Conservation (phyloP, 116 monocot species). For the Iris pallida region DNA sequence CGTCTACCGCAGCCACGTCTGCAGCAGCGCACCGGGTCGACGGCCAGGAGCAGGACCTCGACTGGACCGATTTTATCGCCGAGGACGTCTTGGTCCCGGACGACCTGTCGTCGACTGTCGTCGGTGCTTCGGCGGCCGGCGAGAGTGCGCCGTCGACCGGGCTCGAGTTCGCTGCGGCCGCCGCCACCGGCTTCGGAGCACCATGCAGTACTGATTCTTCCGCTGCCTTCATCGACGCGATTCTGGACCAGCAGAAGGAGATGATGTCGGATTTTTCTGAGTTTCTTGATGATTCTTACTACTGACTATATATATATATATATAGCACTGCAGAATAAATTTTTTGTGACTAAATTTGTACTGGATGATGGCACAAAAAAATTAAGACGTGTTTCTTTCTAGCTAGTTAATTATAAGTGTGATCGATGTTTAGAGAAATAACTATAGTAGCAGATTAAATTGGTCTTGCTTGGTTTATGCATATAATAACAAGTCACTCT, state of each 20-base stretch:
- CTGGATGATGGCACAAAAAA: too few relatives aligned
- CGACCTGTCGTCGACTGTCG: not conserved
- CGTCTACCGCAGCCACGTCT: not conserved
- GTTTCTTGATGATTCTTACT: not conserved
- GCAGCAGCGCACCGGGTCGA: not conserved
- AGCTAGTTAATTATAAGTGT: too few relatives aligned
- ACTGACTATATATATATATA: too few relatives aligned
- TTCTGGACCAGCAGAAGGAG: constrained; percentile 13
- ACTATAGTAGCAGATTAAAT: too few relatives aligned
- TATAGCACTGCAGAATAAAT: too few relatives aligned
- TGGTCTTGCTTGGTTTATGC: too few relatives aligned
- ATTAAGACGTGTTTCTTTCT: too few relatives aligned
- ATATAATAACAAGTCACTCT: too few relatives aligned
- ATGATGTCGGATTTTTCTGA: constrained; percentile 15
- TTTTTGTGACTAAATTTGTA: too few relatives aligned
- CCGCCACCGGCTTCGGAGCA: not conserved
- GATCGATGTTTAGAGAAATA: too few relatives aligned
- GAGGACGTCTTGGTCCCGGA: constrained; percentile 16
- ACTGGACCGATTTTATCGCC: constrained; percentile 15
- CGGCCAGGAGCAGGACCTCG: not conserved
- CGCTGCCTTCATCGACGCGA: constrained; percentile 13
- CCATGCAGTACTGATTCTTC: not conserved
- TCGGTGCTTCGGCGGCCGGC: not conserved
- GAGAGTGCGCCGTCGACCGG: not conserved
- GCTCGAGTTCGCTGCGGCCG: not conserved